Conservation (phyloP, 176 grass and related monocot species). For the Luzula sylvatica region DNA sequence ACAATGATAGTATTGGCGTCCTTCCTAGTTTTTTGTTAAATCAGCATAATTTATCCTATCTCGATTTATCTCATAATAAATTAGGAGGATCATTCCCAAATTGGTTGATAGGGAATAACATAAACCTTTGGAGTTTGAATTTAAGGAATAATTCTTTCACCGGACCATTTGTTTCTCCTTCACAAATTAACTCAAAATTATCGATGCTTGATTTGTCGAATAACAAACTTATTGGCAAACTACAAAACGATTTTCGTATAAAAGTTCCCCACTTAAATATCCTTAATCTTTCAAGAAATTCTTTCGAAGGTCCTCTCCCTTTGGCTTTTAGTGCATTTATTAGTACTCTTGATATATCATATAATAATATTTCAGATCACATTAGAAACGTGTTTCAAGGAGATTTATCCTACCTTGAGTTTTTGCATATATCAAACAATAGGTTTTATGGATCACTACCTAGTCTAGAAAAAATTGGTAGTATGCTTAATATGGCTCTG, state of each 20-base stretch:
- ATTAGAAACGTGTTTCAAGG: not conserved
- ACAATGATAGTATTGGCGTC: not conserved
- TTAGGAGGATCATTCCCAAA: conserved; percentile 12
- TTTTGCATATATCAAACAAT: conserved; percentile 15
- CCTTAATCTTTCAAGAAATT: conserved; percentile 13
- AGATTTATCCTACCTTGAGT: not conserved
- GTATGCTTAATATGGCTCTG: not conserved
- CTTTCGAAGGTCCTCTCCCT: not conserved
- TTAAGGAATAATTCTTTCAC: conserved; percentile 1
- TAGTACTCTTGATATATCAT: conserved; percentile 12
- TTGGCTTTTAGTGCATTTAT: conserved; percentile 7
- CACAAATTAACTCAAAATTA: conserved; percentile 11
- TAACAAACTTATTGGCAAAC: not conserved
- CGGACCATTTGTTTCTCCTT: conserved; percentile 10
- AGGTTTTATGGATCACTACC: conserved; percentile 17
- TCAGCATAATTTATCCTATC: conserved; percentile 6
- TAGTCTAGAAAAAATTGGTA: not conserved
- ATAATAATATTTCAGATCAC: conserved; percentile 19
- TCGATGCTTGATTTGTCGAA: not conserved
- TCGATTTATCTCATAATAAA: conserved; percentile 21
- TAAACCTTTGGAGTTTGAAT: not conserved
- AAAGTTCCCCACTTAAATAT: not conserved
- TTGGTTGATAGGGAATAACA: conserved; percentile 29
- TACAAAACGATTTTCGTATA: conserved; percentile 4
- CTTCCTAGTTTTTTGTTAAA: conserved; percentile 14